Conservation (phyloP, 176 grass and related monocot species). For the Sorghum bicolor region Sorghum_bicolor_NCBIv3 NC_012872.2:537001-537500, state of each 20-base stretch:
- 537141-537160: too few species aligned
- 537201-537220: background rate
- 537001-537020: too few species aligned
- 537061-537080: too few species aligned
- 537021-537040: too few species aligned
- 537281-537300: background rate
- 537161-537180: too few species aligned
- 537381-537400: background rate
- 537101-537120: too few species aligned
- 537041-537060: too few species aligned
- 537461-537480: too few species aligned
- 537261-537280: background rate
- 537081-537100: too few species aligned
- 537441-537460: background rate
- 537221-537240: background rate
- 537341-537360: background rate
- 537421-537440: background rate
- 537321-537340: background rate
- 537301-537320: background rate
- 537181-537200: background rate
- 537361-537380: background rate
- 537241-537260: background rate
- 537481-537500: too few species aligned
- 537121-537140: too few species aligned
- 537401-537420: background rate